Evolutionary conservation across 1,284 basidiomycete genomes (phyloP).

Genomic region (Meripilus lineatus): DNA sequence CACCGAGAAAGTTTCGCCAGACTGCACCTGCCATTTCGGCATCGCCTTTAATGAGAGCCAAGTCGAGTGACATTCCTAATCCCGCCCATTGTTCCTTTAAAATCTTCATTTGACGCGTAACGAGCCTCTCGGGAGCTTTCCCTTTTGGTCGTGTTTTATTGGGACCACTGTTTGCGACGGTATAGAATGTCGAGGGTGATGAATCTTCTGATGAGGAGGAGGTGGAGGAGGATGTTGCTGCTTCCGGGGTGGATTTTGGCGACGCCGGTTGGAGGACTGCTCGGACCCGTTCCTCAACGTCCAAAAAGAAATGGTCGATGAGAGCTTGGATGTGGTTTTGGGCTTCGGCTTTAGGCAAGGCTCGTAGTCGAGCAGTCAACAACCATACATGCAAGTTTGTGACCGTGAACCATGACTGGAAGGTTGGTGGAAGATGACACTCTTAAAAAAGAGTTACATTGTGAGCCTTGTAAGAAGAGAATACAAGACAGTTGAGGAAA

Average conservation of each 20-base stretch:
- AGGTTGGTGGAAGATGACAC: slow-evolving; percentile 87
- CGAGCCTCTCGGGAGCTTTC: slow-evolving; percentile 72
- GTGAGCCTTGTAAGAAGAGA: too few relatives aligned
- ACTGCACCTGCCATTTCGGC: slow-evolving; percentile 81
- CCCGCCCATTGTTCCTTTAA: slow-evolving; percentile 94
- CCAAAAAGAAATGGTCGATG: slow-evolving; percentile 95
- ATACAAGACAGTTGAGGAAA: not conserved
- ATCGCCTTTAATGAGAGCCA: slow-evolving; percentile 72
- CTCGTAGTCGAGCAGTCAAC: slow-evolving; percentile 83
- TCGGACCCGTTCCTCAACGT: slow-evolving; percentile 90
- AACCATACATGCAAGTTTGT: slow-evolving; percentile 94
- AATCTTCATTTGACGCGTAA: slow-evolving; percentile 89
- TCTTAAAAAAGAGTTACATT: slow-evolving; percentile 44
- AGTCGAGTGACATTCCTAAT: slow-evolving; percentile 76
- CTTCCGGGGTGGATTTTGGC: slow-evolving; percentile 5
- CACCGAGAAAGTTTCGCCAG: slow-evolving; percentile 91
- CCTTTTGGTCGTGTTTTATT: slow-evolving; percentile 34
- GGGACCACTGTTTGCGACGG: slow-evolving; percentile 30
- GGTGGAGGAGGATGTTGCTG: slow-evolving; percentile 17
- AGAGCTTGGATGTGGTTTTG: slow-evolving; percentile 73
- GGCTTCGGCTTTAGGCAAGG: slow-evolving; percentile 69
- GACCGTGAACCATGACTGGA: slow-evolving; percentile 97
- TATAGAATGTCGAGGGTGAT: slow-evolving; percentile 47
- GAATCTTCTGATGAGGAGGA: slow-evolving; percentile 14
- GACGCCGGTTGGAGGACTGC: slow-evolving; percentile 63